Percentiles rank a stretch among this genome's conserved stretches.
These are phyloP conservation scores for Penicillium sp. DNA, from an alignment of 2,329 filamentous ascomycete genomes.

Conservation along the genomic window DNA sequence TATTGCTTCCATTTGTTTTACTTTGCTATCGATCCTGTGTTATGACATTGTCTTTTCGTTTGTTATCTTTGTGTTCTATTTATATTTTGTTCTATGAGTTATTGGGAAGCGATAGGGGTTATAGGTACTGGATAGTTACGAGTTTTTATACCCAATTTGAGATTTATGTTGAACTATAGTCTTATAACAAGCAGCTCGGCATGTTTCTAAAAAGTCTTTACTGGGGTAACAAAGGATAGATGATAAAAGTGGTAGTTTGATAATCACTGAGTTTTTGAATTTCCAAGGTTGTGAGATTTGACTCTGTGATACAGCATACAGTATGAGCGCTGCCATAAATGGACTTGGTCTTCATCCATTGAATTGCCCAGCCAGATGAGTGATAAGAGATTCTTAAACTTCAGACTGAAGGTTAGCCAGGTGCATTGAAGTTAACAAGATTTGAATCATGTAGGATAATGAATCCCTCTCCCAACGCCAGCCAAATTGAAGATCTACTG, in stretches of 20 bases:
- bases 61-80: background rate
- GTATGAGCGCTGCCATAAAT: too few species aligned
- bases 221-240: too few species aligned
- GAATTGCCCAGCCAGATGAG: too few species aligned
- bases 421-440: background rate
- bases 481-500: background rate
- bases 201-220: too few species aligned
- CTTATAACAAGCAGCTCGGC: too few species aligned
- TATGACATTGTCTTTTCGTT: background rate
- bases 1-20: background rate
- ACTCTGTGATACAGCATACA: too few species aligned
- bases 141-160: slow-evolving; percentile 15
- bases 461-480: background rate
- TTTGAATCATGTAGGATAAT: background rate
- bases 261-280: too few species aligned
- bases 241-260: too few species aligned
- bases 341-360: too few species aligned
- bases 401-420: too few species aligned
- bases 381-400: too few species aligned
- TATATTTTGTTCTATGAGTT: background rate
- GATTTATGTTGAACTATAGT: background rate
- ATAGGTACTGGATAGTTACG: background rate
- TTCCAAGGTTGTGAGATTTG: too few species aligned
- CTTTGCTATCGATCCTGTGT: background rate
- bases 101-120: background rate